phyloP scores from a whole-genome alignment of 768 basidiomycete species.

The Phanerochaete sordida region DNA sequence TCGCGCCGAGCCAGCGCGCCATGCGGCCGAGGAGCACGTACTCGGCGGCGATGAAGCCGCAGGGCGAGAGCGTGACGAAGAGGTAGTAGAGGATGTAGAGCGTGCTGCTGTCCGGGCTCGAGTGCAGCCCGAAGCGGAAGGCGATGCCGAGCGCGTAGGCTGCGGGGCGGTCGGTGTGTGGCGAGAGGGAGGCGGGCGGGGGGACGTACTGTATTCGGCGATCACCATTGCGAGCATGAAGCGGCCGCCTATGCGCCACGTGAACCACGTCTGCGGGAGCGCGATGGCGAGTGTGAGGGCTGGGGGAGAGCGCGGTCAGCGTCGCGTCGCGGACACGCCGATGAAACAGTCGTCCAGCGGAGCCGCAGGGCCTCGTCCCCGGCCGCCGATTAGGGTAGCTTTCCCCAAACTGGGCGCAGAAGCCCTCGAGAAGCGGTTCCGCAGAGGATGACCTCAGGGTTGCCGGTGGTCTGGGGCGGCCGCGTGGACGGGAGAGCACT shows the following conservation, averaged over 20 bases:
- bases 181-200: neutral
- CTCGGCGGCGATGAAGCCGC: slow-evolving; percentile 69
- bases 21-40: slow-evolving; percentile 66
- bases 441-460: neutral
- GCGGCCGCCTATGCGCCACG: slow-evolving; percentile 43
- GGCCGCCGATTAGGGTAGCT: slow-evolving; percentile 42
- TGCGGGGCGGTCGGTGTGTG: slow-evolving; percentile 18
- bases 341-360: slow-evolving; percentile 4
- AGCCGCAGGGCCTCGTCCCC: neutral
- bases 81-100: slow-evolving; percentile 57
- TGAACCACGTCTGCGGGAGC: slow-evolving; percentile 40
- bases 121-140: slow-evolving; percentile 52
- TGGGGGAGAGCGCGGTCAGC: slow-evolving; percentile 2
- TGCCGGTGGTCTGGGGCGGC: too few species aligned
- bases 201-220: slow-evolving; percentile 46
- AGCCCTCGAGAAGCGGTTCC: slow-evolving; percentile 45
- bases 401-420: slow-evolving; percentile 52
- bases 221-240: slow-evolving; percentile 63
- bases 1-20: slow-evolving; percentile 44
- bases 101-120: slow-evolving; percentile 46
- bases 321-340: neutral
- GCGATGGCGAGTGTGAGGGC: slow-evolving; percentile 27
- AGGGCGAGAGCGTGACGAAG: slow-evolving; percentile 63
- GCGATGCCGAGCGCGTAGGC: slow-evolving; percentile 56
- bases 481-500: slow-evolving; percentile 2